Evolutionary conservation across 176 grass and related monocot species (phyloP).

Genomic region (Oryza punctata): DNA sequence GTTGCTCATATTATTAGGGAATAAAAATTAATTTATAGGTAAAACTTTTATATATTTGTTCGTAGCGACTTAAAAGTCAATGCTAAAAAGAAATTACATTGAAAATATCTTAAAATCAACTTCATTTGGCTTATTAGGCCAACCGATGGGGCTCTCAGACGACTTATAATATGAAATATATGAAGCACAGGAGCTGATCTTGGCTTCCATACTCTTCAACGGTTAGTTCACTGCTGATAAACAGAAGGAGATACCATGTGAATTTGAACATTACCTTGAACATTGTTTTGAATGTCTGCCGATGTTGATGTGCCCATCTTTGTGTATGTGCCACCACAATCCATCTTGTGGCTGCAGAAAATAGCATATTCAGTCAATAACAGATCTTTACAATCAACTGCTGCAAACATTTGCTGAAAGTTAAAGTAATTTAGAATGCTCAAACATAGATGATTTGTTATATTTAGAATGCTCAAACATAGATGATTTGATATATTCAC

Average conservation of each 20-base stretch:
- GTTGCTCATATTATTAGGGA: too few species aligned
- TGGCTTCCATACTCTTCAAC: neutral
- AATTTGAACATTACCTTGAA: slow-evolving; percentile 49
- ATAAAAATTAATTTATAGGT: too few species aligned
- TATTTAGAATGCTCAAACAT: neutral
- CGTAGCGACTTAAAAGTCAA: too few species aligned
- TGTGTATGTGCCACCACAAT: slow-evolving; percentile 54
- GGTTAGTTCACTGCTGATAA: slow-evolving; percentile 16
- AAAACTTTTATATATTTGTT: too few species aligned
- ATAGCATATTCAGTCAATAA: slow-evolving; percentile 39
- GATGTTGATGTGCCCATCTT: slow-evolving; percentile 24
- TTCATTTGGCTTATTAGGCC: too few species aligned
- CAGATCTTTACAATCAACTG: slow-evolving; percentile 6
- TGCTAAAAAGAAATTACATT: too few species aligned
- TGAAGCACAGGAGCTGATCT: neutral
- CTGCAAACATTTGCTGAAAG: slow-evolving; percentile 17
- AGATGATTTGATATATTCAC: neutral
- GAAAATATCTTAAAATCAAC: too few species aligned
- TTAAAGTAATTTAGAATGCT: slow-evolving; percentile 26
- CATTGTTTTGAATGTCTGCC: slow-evolving; percentile 42
- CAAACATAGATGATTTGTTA: neutral
- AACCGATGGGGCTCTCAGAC: too few species aligned
- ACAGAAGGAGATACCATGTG: slow-evolving; percentile 5
- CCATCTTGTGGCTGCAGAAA: slow-evolving; percentile 62
- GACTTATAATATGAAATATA: neutral